phyloP scores from a whole-genome alignment of 2,329 filamentous ascomycete species.

The Verticillium dahliae region DNA sequence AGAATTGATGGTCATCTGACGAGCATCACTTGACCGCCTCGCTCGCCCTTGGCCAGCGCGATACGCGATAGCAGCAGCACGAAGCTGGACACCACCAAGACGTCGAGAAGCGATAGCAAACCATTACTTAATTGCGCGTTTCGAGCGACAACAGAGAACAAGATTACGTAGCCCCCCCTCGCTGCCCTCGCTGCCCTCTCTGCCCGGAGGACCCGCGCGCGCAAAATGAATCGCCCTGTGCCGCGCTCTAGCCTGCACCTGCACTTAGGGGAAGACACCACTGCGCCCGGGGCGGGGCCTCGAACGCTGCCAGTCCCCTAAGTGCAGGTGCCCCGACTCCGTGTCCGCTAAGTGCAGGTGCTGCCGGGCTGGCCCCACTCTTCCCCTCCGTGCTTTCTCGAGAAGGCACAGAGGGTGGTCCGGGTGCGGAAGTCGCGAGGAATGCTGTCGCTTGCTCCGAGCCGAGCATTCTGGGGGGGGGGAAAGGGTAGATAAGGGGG shows the following conservation, averaged over 20 bases:
- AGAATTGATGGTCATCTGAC: not conserved
- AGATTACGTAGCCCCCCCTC: not conserved
- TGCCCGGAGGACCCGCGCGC: not conserved
- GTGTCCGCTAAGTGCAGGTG: constrained; percentile 6
- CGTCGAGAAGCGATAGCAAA: not conserved
- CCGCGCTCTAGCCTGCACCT: constrained; percentile 2
- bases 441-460: not conserved
- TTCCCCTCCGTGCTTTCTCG: not conserved
- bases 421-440: not conserved
- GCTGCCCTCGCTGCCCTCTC: not conserved
- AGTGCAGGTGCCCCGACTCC: constrained; percentile 10
- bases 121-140: not conserved
- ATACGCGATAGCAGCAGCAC: not conserved
- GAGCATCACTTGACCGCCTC: not conserved
- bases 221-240: not conserved
- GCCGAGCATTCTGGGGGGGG: not conserved
- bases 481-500: not conserved
- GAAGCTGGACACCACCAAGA: not conserved
- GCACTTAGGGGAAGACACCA: constrained; percentile 10
- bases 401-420: not conserved
- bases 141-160: not conserved
- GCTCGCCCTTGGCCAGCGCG: not conserved
- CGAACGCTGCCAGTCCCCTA: constrained; percentile 8
- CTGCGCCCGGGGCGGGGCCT: constrained; percentile 4
- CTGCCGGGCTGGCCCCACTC: constrained; percentile 1